Evolutionary conservation across 1,139 yeast species (phyloP).

Genomic region (Lodderomyces elongisporus): DNA sequence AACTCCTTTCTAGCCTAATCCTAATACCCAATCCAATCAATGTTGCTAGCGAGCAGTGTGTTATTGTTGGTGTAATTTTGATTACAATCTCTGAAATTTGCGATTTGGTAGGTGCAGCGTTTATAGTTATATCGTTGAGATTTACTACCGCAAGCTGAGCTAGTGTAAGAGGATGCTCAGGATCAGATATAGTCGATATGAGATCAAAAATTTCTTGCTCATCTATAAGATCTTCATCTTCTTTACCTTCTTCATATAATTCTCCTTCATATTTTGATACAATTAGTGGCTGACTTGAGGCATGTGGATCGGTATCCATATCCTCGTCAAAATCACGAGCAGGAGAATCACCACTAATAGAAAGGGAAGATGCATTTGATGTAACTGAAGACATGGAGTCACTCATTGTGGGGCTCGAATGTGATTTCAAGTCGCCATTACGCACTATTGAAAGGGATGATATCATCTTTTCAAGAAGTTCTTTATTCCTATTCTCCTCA

Average conservation of each 20-base stretch:
- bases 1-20: constrained; percentile 82
- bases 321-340: not conserved
- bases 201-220: constrained; percentile 56
- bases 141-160: constrained; percentile 96
- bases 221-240: constrained; percentile 65
- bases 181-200: constrained; percentile 87
- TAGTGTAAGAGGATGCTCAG: constrained; percentile 93
- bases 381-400: not conserved
- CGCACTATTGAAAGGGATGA: constrained; percentile 10
- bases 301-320: no score
- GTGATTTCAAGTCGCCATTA: not conserved
- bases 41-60: constrained; percentile 95
- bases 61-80: constrained; percentile 92
- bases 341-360: not conserved
- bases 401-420: not conserved
- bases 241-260: constrained; percentile 8
- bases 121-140: constrained; percentile 69
- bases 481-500: constrained; percentile 3
- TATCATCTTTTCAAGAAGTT: constrained; percentile 2
- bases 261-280: constrained; percentile 6
- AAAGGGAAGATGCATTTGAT: not conserved
- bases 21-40: constrained; percentile 92
- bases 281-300: no score
- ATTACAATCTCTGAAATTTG: constrained; percentile 74
- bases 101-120: constrained; percentile 13